Evolutionary conservation across 805 yeast species (phyloP), one percentile per base, ranked within the genome.

Genomic region (Saccharomycopsis sp.): DNA sequence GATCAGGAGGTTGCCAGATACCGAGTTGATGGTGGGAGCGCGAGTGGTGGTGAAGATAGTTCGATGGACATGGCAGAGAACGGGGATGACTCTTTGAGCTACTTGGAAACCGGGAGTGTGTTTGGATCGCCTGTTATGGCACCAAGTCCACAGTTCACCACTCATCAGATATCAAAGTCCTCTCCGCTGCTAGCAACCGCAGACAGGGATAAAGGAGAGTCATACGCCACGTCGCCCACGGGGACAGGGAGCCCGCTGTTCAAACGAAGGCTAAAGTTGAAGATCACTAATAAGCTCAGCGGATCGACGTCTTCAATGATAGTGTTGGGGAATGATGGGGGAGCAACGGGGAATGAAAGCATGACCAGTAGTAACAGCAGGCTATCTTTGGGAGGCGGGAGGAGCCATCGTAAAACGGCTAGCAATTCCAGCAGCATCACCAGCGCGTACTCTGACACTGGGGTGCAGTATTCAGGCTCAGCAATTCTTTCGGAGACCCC

Each of bases 401-500:
- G 17, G 8, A 41, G 45, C n/a, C 48, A 44, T 30, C 29, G 45
- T 3, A 44, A 33, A 34, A 34, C 39, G 13, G 8, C 39, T 16
- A 42, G 42, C 19, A 39, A 31, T 25, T 29, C 26, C 10, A 38
- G 42, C 19, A 30, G 25, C 26, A 10, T 10, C 15, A 20, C 12
- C 25, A 18, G 22, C 18, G n/a, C 10, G 5, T 6, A 15, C 5
- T 7, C 10, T 17, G 6, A 21, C 5, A 6, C 21, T n/a, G 9
- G n/a, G 7, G 10, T 31, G 7, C 13, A 29, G 32, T 7, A 29
- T 29, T 29, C 6, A 29, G 16, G 20, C 23, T 21, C 20, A 3
- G 13, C 18, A 4, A 20, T 17, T n/a, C n/a, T 10, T 15, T 10
- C 10, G 18, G 13, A 16, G 13, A 32, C 26, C 15, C 6, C 36